Conservation (phyloP, 805 yeast genomes). For the Myxozyma monticola region DNA sequence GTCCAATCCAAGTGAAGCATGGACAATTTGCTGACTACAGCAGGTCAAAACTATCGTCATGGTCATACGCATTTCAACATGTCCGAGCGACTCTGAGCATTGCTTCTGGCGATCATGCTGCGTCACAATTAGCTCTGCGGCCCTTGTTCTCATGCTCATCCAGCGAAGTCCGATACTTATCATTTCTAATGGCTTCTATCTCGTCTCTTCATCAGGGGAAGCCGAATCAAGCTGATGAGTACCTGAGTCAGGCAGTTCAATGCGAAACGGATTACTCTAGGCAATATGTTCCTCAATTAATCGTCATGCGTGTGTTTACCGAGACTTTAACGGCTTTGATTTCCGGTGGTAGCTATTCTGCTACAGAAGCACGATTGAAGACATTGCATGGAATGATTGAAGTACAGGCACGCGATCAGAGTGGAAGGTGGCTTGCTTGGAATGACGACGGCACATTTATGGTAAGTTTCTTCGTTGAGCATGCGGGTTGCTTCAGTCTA, state of each 20-base stretch:
- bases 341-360: background rate
- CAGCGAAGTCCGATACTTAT: constrained; percentile 20
- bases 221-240: constrained; percentile 7
- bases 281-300: constrained; percentile 22
- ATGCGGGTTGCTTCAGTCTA: too few species aligned
- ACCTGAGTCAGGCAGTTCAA: constrained; percentile 12
- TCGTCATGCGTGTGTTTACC: constrained; percentile 17
- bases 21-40: too few species aligned
- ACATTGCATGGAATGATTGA: constrained; percentile 17
- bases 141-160: constrained; percentile 19
- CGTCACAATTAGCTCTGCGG: background rate
- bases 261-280: constrained; percentile 26
- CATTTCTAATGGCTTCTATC: constrained; percentile 10
- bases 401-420: constrained; percentile 1
- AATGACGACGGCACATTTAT: constrained; percentile 21
- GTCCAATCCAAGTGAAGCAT: too few species aligned
- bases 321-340: constrained; percentile 6
- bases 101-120: constrained; percentile 1
- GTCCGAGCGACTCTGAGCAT: constrained; percentile 9
- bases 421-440: constrained; percentile 24
- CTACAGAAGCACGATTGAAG: constrained; percentile 5
- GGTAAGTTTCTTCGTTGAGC: too few species aligned
- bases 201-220: constrained; percentile 13
- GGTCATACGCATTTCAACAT: constrained; percentile 21
- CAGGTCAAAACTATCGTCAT: too few species aligned